Percentiles rank a stretch among this genome's conserved stretches.
Conservation (phyloP, 768 basidiomycete genomes). For the Hericium alpestre region DNA sequence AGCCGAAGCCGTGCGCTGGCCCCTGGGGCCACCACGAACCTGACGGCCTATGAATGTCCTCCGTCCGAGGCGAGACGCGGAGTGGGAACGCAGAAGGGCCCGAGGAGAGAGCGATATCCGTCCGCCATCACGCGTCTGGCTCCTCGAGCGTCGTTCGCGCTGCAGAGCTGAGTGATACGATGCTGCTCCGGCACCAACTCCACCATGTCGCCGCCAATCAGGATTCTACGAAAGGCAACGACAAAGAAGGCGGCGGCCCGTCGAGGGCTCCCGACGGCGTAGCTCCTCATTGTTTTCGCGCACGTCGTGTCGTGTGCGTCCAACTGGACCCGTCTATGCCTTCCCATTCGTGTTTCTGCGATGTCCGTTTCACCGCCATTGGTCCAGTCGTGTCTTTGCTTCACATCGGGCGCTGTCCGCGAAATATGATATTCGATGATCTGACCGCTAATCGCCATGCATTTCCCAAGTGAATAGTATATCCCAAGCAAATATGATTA, state of each 20-base stretch:
- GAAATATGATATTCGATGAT: neutral
- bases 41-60: neutral
- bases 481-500: neutral
- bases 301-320: neutral
- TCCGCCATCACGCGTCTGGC: neutral
- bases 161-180: neutral
- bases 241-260: neutral
- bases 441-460: neutral
- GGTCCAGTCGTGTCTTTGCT: neutral
- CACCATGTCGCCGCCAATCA: neutral
- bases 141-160: neutral
- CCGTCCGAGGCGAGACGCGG: neutral
- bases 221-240: neutral
- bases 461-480: neutral
- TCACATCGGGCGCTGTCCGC: neutral
- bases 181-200: neutral
- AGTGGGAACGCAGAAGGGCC: slow-evolving; percentile 3
- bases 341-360: neutral
- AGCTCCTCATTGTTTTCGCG: neutral
- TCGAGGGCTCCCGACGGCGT: neutral
- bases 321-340: neutral
- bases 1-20: neutral
- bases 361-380: no score
- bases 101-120: slow-evolving; percentile 1
- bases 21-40: neutral